Evolutionary conservation across 2,329 filamentous ascomycete genomes (phyloP), one percentile per base, ranked within the genome.

Genomic region (Pseudocercospora pini-densiflorae): DNA sequence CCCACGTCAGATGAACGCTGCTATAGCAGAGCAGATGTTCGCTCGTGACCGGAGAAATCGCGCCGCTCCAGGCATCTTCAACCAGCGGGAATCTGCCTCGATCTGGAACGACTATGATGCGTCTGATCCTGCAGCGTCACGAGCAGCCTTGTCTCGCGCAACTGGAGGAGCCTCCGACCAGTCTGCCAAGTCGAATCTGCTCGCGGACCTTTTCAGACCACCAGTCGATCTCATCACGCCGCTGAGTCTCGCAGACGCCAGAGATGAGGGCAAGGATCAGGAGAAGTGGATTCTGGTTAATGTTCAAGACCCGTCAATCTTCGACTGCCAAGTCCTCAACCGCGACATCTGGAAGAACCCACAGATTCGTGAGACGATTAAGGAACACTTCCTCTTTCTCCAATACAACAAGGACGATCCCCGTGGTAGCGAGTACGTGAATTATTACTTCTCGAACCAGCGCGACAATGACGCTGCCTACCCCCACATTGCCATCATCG

Each of bases 241-340:
- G 36, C 79, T 92, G 33, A 82, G 88, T n/a, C 97, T 92, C 89
- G 92, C 97, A 70, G 86, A 90, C 65, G 95, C 93, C 14, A 88
- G 95, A 62, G 88, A 94, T 16, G 85, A 93, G 73, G 95, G 94
- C 67, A 97, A 95, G 77, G 91, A 93, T 54, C 86, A 90, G 29
- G 89, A 93, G 83, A 97, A 97, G 79, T 99, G 95, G 95, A 87
- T 99, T 57, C 80, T 99, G 72, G 93, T 97, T 68, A 98, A 99
- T 77, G 89, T 99, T 16, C 95, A 99, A 79, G 94, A 99, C 77
- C 88, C 92, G 71, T 92, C 92, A 40, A 90, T 97, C 74, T 99
- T 99, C 78, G 92, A 95, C 79, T 99, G 95, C 79, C 95, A 99
- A 78, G 87, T 92, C 2, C 83, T 99, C 19, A 99, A 99, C 77